Evolutionary conservation across 108 stramenopile species (phyloP), one percentile per base, ranked within the genome.

Genomic region (Stephanodiscus triporus): DNA sequence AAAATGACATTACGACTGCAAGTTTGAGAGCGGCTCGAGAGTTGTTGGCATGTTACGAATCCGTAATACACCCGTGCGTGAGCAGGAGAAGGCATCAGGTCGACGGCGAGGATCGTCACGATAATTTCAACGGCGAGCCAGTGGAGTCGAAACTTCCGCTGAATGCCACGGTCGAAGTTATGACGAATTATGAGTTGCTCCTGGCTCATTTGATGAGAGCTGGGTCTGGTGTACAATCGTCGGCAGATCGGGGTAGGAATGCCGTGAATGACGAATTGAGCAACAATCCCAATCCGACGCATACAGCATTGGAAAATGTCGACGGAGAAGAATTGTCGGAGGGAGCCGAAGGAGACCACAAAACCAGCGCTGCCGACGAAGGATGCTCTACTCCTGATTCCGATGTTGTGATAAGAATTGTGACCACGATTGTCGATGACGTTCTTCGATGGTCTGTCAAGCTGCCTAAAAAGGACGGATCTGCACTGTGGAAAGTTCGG

Each of bases 131-230:
- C 26, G 19, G 29, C 27, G 38, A 22, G 27, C 38, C 29, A 2
- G 38, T 30, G 23, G 16, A 27, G 27, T 10, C 26, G 43, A 9
- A 10, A n/a, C 29, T 72, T n/a, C 63, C 72, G 43, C 22, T 65
- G 9, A 6, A 45, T 37, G 51, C 72, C 14, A 55, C 47, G 0
- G 29, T 71, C 0, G 50, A 78, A 70, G 26, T 78, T 24, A 8
- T 70, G 43, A 26, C 24, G 40, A 26, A 59, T 26, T 78, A 78
- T 50, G 77, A 78, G 37, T 68, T 78, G 37, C 68, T 78, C 2
- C 17, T 78, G n/a, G 68, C 70, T 14, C 63, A 66, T 70, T 26
- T 69, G 16, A 56, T 77, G 61, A 38, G 32, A 17, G 57, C 51
- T 19, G 45, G 4, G 4, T 32, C 56, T 14, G 16, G 9, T 27